These are phyloP conservation scores for Hansenula anomala DNA, from an alignment of 1,139 yeast genomes.

Conservation along the genomic window DNA sequence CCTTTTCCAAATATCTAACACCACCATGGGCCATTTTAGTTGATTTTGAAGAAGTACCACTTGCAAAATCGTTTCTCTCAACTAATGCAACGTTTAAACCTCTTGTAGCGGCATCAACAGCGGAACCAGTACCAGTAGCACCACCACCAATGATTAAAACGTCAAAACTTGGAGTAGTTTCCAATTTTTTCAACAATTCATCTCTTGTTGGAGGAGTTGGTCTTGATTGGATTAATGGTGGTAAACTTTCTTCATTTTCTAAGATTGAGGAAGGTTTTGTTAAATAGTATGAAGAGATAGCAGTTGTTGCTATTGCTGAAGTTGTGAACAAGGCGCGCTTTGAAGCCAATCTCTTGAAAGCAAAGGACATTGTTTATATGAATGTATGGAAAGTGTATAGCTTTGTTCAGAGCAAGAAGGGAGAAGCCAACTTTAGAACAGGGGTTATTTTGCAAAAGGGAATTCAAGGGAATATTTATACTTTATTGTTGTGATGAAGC, in stretches of 20 bases:
- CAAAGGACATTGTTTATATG: constrained; percentile 21
- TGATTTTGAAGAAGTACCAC: constrained; percentile 92
- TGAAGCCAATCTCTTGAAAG: constrained; percentile 21
- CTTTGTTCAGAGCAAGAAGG: no score
- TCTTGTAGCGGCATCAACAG: constrained; percentile 86
- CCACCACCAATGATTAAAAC: constrained; percentile 91
- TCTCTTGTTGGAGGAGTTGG: constrained; percentile 35
- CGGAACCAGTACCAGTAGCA: constrained; percentile 93
- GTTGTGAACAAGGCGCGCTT: constrained; percentile 16
- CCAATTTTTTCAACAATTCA: constrained; percentile 33
- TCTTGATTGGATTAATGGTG: constrained; percentile 20
- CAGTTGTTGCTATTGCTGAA: constrained; percentile 19
- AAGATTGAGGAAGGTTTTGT: constrained; percentile 7
- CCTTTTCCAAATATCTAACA: constrained; percentile 92
- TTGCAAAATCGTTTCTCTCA: constrained; percentile 85
- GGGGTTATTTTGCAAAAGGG: no score
- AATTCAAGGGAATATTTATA: not conserved
- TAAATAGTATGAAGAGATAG: constrained; percentile 13
- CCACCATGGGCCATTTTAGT: constrained; percentile 98
- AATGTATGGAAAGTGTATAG: no score
- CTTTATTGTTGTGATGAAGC: no score
- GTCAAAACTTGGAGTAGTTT: constrained; percentile 57
- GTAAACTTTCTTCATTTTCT: constrained; percentile 15
- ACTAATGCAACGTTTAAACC: constrained; percentile 86
- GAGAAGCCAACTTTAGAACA: no score